Evolutionary conservation across 495 filamentous ascomycete species (phyloP).

Genomic region (Penicilliopsis zonata): DNA sequence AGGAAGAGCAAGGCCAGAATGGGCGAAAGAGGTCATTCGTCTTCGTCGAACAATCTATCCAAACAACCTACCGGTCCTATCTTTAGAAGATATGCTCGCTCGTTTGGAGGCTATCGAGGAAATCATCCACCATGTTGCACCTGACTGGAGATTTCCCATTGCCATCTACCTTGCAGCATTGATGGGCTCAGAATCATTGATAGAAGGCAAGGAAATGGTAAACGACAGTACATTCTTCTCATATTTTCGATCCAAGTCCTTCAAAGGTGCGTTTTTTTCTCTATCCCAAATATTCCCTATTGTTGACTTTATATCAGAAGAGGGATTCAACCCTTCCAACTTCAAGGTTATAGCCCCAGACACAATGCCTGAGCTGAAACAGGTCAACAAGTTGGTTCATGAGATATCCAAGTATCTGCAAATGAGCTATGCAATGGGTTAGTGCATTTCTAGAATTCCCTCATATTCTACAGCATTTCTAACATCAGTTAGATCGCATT

Average conservation of each 20-base stretch:
- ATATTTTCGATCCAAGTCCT: background rate
- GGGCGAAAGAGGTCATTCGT: background rate
- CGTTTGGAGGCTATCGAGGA: background rate
- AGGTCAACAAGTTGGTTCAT: background rate
- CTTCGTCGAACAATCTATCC: background rate
- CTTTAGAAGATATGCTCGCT: background rate
- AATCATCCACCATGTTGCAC: background rate
- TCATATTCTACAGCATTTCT: too few relatives aligned
- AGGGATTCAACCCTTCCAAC: too few relatives aligned
- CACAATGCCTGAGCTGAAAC: constrained; percentile 5
- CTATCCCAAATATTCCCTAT: background rate
- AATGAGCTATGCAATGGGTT: too few relatives aligned
- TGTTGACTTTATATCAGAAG: background rate
- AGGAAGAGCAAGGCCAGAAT: background rate
- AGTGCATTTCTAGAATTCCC: too few relatives aligned
- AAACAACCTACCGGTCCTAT: background rate
- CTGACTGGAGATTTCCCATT: constrained; percentile 1
- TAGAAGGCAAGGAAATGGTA: background rate
- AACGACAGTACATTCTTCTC: background rate
- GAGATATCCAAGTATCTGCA: too few relatives aligned
- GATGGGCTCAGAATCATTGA: background rate
- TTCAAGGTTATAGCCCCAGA: background rate
- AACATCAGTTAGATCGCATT: too few relatives aligned
- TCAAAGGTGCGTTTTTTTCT: background rate
- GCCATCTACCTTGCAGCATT: constrained; percentile 1